phyloP scores from a whole-genome alignment of 2,329 filamentous ascomycete species.

The Fusarium scirpi region DNA sequence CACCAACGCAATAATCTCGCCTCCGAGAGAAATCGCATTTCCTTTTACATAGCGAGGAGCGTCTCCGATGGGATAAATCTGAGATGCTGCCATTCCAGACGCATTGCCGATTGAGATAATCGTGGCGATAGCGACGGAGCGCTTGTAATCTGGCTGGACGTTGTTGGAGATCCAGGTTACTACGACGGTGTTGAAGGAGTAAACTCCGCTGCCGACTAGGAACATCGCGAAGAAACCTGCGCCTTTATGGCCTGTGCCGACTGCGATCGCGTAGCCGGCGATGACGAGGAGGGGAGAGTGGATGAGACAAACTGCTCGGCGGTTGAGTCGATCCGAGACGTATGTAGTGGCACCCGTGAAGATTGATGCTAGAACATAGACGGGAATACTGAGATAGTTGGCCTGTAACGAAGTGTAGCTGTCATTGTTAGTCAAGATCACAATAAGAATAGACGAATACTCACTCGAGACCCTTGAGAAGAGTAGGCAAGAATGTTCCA shows the following conservation, averaged over 20 bases:
- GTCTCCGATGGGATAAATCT: constrained; percentile 54
- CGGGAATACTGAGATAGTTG: constrained; percentile 53
- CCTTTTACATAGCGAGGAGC: constrained; percentile 48
- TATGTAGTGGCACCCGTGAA: constrained; percentile 22
- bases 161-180: constrained; percentile 61
- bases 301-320: constrained; percentile 39
- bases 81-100: constrained; percentile 61
- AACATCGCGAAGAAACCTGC: constrained; percentile 46
- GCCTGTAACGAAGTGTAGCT: constrained; percentile 47
- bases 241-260: constrained; percentile 44
- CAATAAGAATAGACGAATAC: fast-evolving
- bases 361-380: constrained; percentile 48
- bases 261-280: constrained; percentile 47
- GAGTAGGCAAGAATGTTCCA: constrained; percentile 53
- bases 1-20: constrained; percentile 44
- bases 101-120: constrained; percentile 62
- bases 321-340: constrained; percentile 43
- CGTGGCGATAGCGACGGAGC: constrained; percentile 59
- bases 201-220: constrained; percentile 33
- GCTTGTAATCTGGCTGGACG: constrained; percentile 60
- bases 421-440: not conserved
- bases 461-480: constrained; percentile 52
- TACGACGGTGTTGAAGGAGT: constrained; percentile 27
- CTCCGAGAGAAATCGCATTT: constrained; percentile 47
- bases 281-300: constrained; percentile 41